A percentile compares a stretch with the other conserved stretches of the same genome.
These are phyloP conservation scores for Alternaria ventricosa DNA, from an alignment of 2,329 filamentous ascomycete species.

Conservation along the genomic window DNA sequence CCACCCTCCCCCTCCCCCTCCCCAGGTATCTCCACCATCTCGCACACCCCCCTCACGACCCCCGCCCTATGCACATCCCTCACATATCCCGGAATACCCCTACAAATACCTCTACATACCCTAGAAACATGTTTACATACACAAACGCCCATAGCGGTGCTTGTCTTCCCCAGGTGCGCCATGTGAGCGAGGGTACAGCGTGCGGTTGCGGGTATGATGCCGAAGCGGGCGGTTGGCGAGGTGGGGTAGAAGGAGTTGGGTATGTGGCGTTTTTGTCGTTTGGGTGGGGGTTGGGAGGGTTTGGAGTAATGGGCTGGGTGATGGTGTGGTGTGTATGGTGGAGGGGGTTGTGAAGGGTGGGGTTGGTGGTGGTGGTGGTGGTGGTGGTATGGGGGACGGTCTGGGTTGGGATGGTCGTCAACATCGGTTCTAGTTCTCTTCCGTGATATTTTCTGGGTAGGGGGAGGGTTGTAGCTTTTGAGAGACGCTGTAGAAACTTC, in stretches of 20 bases:
- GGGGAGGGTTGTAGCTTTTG: not conserved
- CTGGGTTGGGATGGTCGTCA: not conserved
- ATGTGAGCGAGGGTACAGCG: not conserved
- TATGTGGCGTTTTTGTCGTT: not conserved
- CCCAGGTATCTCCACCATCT: not conserved
- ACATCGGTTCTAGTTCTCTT: accelerated
- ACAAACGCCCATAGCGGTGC: not conserved
- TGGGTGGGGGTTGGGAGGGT: not conserved
- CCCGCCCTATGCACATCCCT: not conserved
- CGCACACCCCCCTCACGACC: not conserved
- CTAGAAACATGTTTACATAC: not conserved
- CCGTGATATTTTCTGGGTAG: accelerated
- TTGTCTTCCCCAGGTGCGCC: not conserved
- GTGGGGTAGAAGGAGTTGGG: not conserved
- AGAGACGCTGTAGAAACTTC: not conserved
- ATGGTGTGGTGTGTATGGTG: not conserved
- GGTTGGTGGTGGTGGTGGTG: too few relatives aligned
- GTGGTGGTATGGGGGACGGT: too few relatives aligned
- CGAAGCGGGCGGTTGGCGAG: not conserved
- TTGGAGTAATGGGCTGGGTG: too few relatives aligned
- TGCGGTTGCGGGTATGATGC: not conserved
- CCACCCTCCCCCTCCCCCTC: too few relatives aligned
- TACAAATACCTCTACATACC: not conserved
- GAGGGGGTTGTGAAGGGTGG: not conserved
- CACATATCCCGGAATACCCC: not conserved